Evolutionary conservation across 2,329 filamentous ascomycete species (phyloP), one percentile per base, ranked within the genome.

Genomic region (Cercospora zeina): DNA sequence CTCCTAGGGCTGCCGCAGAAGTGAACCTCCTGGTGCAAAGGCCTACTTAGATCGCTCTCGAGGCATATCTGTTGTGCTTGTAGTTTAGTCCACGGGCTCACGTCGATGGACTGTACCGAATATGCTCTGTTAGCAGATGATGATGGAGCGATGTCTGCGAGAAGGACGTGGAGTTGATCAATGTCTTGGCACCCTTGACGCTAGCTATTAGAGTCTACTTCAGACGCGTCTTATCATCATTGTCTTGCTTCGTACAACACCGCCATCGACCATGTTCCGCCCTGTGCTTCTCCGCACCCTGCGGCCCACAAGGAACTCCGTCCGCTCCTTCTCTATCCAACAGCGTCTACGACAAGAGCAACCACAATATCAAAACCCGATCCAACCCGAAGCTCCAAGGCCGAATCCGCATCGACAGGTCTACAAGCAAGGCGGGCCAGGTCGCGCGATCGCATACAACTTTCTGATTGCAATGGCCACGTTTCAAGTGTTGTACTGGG

Each of bases 401-500:
- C 58, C 57, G 19, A 74, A 72, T 61, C 68, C 71, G 6, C 71
- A 73, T 58, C 59, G 84, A 54, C 79, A 82, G 51, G 93, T 93
- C 78, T 93, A 91, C 80, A 87, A 85, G 72, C 57, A 62, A 19
- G 63, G 65, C 47, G 86, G 85, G 13, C 92, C 91, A 72, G 85
- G 87, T 39, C 82, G 88, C 1, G 89, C 90, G 2, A 80, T 93
- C 50, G 82, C 85, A 58, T 93, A 92, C 77, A 86, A 87, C 58
- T 84, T 91, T 67, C 81, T 93, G 37, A 82, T 89, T 72, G 89
- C 90, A 58, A 83, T 92, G 59, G 87, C 91, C 72, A 89, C 87
- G 1, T 95, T 93, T 75, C 90, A 95, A 76, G 70, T 89, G n/a
- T 76, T 83, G 13, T 93, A 93, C 77, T 91, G 85, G 79, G 78